These are phyloP conservation scores for Dipsacomyces acuminosporus DNA, from an alignment of 371 early-diverging fungal species.

Conservation along the genomic window DNA sequence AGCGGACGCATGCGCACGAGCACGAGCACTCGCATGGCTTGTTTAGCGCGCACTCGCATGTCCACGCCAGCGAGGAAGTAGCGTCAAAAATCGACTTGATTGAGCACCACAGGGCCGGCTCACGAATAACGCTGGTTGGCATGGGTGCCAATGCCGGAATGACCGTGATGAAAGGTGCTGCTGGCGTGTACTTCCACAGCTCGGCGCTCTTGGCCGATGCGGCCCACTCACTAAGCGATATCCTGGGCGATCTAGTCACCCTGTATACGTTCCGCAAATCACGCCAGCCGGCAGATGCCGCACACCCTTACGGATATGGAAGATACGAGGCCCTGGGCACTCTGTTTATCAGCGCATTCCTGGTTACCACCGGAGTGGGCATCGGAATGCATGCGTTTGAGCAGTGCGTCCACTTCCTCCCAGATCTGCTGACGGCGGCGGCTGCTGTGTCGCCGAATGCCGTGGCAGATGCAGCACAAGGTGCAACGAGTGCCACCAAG, in stretches of 20 bases:
- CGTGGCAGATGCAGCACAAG: constrained; percentile 9
- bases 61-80: constrained; percentile 18
- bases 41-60: constrained; percentile 20
- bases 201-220: constrained; percentile 67
- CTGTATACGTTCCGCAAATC: constrained; percentile 66
- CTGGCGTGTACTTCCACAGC: constrained; percentile 68
- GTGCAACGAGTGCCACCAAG: constrained; percentile 7
- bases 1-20: too few relatives aligned
- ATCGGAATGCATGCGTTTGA: constrained; percentile 65
- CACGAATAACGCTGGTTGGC: constrained; percentile 62
- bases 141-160: constrained; percentile 59
- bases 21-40: constrained; percentile 26
- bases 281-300: constrained; percentile 54
- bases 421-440: constrained; percentile 22
- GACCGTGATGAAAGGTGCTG: constrained; percentile 61
- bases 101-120: constrained; percentile 50
- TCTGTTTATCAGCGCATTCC: constrained; percentile 57
- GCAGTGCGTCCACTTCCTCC: constrained; percentile 45
- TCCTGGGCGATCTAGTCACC: constrained; percentile 65
- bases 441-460: constrained; percentile 7
- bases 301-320: constrained; percentile 66
- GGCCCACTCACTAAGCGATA: constrained; percentile 62
- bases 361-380: constrained; percentile 58
- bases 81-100: constrained; percentile 32
- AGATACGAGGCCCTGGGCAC: constrained; percentile 68